phyloP scores from a whole-genome alignment of 2,329 filamentous ascomycete species.

The Fonsecaea multimorphosa region DNA sequence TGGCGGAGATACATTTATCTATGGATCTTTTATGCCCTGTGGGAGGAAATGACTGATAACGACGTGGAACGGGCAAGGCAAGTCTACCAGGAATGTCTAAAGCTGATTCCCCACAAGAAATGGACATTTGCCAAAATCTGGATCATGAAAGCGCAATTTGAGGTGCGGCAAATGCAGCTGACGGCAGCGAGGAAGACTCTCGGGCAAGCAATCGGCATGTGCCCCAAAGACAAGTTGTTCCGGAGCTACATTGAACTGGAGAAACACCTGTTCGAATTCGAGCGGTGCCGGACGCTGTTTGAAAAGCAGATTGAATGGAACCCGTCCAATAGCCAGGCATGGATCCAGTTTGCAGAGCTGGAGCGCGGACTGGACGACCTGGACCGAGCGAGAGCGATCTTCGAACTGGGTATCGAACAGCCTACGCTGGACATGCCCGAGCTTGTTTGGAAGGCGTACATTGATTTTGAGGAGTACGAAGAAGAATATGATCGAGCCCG shows the following conservation, averaged over 20 bases:
- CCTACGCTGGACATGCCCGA: constrained; percentile 93
- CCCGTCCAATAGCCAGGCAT: constrained; percentile 85
- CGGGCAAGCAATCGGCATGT: constrained; percentile 88
- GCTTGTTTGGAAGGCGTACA: constrained; percentile 95
- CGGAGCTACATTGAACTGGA: constrained; percentile 92
- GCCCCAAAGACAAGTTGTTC: constrained; percentile 94
- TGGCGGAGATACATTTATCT: constrained; percentile 98
- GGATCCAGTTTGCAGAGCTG: constrained; percentile 95
- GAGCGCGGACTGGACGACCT: constrained; percentile 90
- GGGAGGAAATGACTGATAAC: constrained; percentile 86
- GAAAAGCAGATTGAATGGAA: constrained; percentile 95
- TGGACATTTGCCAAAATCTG: constrained; percentile 98
- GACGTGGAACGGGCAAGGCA: constrained; percentile 80
- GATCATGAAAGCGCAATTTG: constrained; percentile 91
- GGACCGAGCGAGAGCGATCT: constrained; percentile 86
- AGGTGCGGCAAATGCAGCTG: constrained; percentile 84
- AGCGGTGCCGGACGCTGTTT: constrained; percentile 86
- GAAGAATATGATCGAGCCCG: constrained; percentile 86
- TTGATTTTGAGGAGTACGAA: constrained; percentile 97
- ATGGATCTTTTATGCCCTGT: constrained; percentile 96
- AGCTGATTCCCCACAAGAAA: constrained; percentile 89
- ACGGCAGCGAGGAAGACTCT: constrained; percentile 83
- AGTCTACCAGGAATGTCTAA: constrained; percentile 87
- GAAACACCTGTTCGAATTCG: constrained; percentile 91
- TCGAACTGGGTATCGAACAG: constrained; percentile 85